Evolutionary conservation across 805 yeast species (phyloP).

Genomic region (Candida nitratophila): DNA sequence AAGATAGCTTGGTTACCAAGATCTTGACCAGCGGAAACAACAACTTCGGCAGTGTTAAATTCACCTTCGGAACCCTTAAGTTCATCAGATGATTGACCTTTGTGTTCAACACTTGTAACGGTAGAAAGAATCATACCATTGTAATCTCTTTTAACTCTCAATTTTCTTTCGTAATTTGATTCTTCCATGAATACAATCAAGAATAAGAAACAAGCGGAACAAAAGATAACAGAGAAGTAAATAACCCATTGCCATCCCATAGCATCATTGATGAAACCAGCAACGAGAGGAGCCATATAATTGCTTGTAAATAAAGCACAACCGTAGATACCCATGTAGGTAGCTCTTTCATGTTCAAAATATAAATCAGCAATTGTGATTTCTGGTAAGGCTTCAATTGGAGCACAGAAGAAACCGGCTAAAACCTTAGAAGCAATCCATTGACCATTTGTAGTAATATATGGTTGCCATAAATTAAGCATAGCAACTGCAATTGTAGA

Average conservation of each 20-base stretch:
- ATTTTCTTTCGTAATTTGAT: slow-evolving; percentile 36
- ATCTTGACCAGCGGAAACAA: slow-evolving; percentile 15
- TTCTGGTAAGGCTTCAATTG: slow-evolving; percentile 42
- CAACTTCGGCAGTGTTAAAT: slow-evolving; percentile 6
- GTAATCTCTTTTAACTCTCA: slow-evolving; percentile 18
- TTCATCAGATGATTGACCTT: slow-evolving; percentile 8
- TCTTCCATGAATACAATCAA: slow-evolving; percentile 46
- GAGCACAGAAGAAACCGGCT: slow-evolving; percentile 26
- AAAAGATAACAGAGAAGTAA: slow-evolving; percentile 39
- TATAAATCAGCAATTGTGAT: slow-evolving; percentile 42
- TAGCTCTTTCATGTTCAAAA: slow-evolving; percentile 45
- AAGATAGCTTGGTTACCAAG: slow-evolving; percentile 23
- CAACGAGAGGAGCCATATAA: slow-evolving; percentile 51
- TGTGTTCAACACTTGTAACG: slow-evolving; percentile 16
- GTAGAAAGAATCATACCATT: slow-evolving; percentile 16
- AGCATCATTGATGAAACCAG: slow-evolving; percentile 47
- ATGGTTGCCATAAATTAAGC: slow-evolving; percentile 29
- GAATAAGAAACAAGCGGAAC: slow-evolving; percentile 32
- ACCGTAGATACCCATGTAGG: slow-evolving; percentile 44
- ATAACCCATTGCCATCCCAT: slow-evolving; percentile 50
- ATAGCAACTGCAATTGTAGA: slow-evolving; percentile 23
- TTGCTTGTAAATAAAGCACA: slow-evolving; percentile 47
- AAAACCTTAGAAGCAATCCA: slow-evolving; percentile 26
- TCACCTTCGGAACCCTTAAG: slow-evolving; percentile 7
- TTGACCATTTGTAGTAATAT: slow-evolving; percentile 21